phyloP scores from a whole-genome alignment of 2,329 filamentous ascomycete genomes.

The Sordariomycetes sp. region DNA sequence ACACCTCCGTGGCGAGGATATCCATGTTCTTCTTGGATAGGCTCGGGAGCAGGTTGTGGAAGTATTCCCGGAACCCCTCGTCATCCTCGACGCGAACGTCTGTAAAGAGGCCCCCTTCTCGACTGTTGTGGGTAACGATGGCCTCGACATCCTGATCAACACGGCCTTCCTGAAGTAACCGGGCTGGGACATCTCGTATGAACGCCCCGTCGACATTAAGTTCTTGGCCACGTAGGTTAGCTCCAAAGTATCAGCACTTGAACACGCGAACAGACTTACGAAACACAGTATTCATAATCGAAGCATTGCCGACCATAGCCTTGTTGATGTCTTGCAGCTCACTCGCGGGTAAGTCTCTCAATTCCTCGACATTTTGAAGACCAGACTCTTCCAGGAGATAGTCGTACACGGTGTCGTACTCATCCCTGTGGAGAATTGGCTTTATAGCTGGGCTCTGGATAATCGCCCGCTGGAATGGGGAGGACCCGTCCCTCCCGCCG shows the following conservation, averaged over 20 bases:
- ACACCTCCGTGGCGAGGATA: slow-evolving; percentile 24
- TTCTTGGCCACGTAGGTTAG: slow-evolving; percentile 5
- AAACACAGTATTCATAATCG: slow-evolving; percentile 16
- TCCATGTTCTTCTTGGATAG: slow-evolving; percentile 14
- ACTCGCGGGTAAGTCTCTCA: background rate
- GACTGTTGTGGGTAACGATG: slow-evolving; percentile 24
- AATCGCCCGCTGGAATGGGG: slow-evolving; percentile 24
- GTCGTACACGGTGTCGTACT: no score
- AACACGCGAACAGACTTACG: background rate
- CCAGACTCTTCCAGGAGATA: no score
- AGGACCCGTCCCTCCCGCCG: slow-evolving; percentile 23
- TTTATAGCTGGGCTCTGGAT: no score
- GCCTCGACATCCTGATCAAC: slow-evolving; percentile 15
- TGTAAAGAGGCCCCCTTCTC: slow-evolving; percentile 31
- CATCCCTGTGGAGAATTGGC: no score
- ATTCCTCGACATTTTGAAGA: no score
- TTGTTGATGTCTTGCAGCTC: slow-evolving; percentile 20
- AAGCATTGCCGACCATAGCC: slow-evolving; percentile 4
- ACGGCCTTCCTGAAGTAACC: slow-evolving; percentile 11
- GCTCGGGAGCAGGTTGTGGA: slow-evolving; percentile 16
- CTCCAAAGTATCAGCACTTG: background rate
- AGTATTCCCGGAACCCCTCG: slow-evolving; percentile 24
- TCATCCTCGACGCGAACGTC: slow-evolving; percentile 22
- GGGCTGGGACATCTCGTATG: slow-evolving; percentile 16
- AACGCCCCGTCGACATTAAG: slow-evolving; percentile 23